Evolutionary conservation across 768 basidiomycete genomes (phyloP), one percentile per base, ranked within the genome.

Genomic region (Glaciozyma antarctica): DNA sequence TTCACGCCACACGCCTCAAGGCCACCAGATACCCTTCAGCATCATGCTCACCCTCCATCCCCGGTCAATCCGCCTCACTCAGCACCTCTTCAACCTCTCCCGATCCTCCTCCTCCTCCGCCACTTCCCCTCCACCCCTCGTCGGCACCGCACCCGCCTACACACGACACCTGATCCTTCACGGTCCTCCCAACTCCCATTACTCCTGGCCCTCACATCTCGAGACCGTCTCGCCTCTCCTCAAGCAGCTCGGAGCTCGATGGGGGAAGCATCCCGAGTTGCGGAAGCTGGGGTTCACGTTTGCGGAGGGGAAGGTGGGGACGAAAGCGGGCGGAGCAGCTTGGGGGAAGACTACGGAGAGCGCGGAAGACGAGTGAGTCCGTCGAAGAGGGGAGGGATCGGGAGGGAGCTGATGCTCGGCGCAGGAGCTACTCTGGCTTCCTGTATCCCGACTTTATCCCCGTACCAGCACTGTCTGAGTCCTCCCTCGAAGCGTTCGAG

Each of bases 161-260:
- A 12, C 38, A 0, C 58, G 71, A 26, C 69, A 71, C 52, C 67
- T 75, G 56, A 59, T 74, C 32, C 58, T 75, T 24, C 73, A 72
- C 61, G 61, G 70, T 2, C 44, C 60, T 1, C 69, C 66, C 5
- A 56, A 58, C 6, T 52, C 62, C 16, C 3, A 32, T 21, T 48
- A 9, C 0, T 47, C 67, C 17, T 71, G 72, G 65, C 74, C 74
- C 1, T 64, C 71, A 13, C 71, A 71, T 34, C 63, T 73, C 55
- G 68, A 71, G 32, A 32, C 65, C 2, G 58, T 45, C 1, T 74
- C 73, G n/a, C 57, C 58, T 1, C 60, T 74, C 0, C 65, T 68
- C 41, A 24, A 52, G 26, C 22, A 63, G 5, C 61, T 75, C 16
- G 65, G 48, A 7, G 16, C 51, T 34, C 41, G 55, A 9, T 65